Percentiles rank a stretch among this genome's conserved stretches.
phyloP scores from a whole-genome alignment of 2,329 filamentous ascomycete genomes.

The Alternaria novae-zelandiae region DNA sequence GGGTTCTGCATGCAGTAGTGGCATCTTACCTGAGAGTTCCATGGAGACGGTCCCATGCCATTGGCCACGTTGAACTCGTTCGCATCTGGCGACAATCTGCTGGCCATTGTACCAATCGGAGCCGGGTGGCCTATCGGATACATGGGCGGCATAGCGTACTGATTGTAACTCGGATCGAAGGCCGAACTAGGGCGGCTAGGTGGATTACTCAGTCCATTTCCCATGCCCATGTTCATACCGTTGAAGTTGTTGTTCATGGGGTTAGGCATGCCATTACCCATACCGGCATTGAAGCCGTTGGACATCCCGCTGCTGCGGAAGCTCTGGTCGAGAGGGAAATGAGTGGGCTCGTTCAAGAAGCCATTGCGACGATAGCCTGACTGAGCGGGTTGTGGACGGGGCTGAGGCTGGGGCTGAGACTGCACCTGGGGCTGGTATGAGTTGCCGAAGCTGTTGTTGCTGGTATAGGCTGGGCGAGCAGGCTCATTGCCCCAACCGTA shows the following conservation, averaged over 20 bases:
- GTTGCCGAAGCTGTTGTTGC: constrained; percentile 32
- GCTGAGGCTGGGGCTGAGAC: constrained; percentile 13
- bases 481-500: constrained; percentile 40
- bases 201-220: constrained; percentile 33
- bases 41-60: constrained; percentile 45
- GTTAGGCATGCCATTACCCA: constrained; percentile 19
- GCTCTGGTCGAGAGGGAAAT: constrained; percentile 45
- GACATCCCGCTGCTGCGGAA: constrained; percentile 32
- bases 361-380: constrained; percentile 38
- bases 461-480: constrained; percentile 30
- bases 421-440: constrained; percentile 22
- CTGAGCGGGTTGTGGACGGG: constrained; percentile 27
- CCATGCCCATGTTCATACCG: constrained; percentile 13
- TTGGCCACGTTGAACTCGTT: constrained; percentile 51
- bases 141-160: constrained; percentile 40
- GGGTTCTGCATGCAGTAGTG: background rate
- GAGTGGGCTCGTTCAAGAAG: constrained; percentile 47
- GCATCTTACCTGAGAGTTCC: constrained; percentile 46
- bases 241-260: constrained; percentile 10
- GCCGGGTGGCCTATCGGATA: constrained; percentile 38
- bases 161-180: constrained; percentile 44
- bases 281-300: constrained; percentile 18
- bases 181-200: constrained; percentile 47
- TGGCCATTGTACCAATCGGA: constrained; percentile 47
- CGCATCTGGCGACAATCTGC: constrained; percentile 55